Conservation (phyloP, 2,329 filamentous ascomycete species). For the Elsinoe batatas region DNA sequence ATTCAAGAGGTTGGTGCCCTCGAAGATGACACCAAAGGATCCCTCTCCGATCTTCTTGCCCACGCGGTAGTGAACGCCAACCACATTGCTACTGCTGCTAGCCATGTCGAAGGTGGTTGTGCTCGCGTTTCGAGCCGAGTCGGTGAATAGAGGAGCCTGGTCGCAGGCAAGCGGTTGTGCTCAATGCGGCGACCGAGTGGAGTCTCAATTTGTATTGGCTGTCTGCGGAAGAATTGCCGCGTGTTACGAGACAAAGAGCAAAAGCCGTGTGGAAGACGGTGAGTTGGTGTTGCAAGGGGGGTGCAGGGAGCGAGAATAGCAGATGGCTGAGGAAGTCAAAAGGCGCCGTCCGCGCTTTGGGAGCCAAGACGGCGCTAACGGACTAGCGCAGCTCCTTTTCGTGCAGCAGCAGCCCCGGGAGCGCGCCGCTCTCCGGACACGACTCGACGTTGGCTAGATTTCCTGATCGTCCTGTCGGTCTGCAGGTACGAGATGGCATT, state of each 20-base stretch:
- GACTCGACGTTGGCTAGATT: constrained; percentile 7
- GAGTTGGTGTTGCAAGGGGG: constrained; percentile 8
- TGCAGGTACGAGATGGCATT: constrained; percentile 8
- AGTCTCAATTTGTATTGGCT: not conserved
- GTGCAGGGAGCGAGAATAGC: not conserved
- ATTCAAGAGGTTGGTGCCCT: constrained; percentile 96
- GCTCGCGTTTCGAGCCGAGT: constrained; percentile 46
- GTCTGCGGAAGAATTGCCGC: constrained; percentile 1
- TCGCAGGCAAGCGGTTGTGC: not conserved
- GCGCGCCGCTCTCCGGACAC: not conserved
- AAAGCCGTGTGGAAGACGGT: not conserved
- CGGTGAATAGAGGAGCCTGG: constrained; percentile 7
- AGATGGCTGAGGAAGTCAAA: constrained; percentile 12
- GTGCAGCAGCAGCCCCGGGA: too few species aligned
- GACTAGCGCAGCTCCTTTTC: constrained; percentile 5
- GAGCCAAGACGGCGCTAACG: constrained; percentile 7
- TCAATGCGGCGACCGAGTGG: not conserved
- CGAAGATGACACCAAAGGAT: constrained; percentile 94
- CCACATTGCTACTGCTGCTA: constrained; percentile 88
- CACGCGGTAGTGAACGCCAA: constrained; percentile 96
- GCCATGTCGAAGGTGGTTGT: constrained; percentile 49
- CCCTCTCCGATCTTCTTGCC: constrained; percentile 99
- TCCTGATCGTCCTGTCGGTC: constrained; percentile 2
- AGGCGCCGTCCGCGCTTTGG: not conserved
- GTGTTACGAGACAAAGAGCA: not conserved